Base-by-base conservation (phyloP, 345 rosid genomes). In the Kernera saxatilis region DNA sequence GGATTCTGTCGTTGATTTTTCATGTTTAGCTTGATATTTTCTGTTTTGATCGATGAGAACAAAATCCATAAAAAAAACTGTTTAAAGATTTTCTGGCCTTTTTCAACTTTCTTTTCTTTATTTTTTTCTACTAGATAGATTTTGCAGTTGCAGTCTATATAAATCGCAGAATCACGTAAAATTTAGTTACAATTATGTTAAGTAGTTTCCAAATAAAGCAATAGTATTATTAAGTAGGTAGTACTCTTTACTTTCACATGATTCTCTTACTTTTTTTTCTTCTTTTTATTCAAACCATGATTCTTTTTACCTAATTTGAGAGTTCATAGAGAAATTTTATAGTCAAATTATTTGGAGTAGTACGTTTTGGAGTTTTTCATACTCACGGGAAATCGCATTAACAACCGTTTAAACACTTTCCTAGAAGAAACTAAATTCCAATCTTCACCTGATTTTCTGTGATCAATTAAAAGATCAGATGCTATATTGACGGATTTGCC, bases 371-470 rank as follows among this genome's bases (percentile, higher is more conserved):
- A 6, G 18, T 35, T 64, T 29, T 44, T 72, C 32, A 13, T 44
- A 33, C 13, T 64, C 6, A 22, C 0, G 48, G 54, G 2, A 52
- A 63, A 72, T 43, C 35, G 70, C 37, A 32, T 25, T 53, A 63
- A 33, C 56, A 51, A 21, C 10, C 37, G 56, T 19, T 55, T 53
- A 41, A 53, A 9, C 70, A 63, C 51, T 36, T 52, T 17, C 77
- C 50, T 72, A 25, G 30, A 72, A 13, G 17, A 22, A 40, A 35
- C 69, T 71, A 72, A 35, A 44, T 21, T 33, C 13, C 8, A 54
- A 63, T 56, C 17, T 32, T 37, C 53, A 54, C 67, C 67, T 66
- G 54, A 66, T 66, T 74, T 55, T 48, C 53, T 49, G 67, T 13
- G 5, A 17, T 74, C 46, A 19, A 19, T n/a, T 40, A 44, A 36